These are phyloP conservation scores for Melanogaster broomeanus DNA, from an alignment of 768 basidiomycete genomes.

Conservation along the genomic window DNA sequence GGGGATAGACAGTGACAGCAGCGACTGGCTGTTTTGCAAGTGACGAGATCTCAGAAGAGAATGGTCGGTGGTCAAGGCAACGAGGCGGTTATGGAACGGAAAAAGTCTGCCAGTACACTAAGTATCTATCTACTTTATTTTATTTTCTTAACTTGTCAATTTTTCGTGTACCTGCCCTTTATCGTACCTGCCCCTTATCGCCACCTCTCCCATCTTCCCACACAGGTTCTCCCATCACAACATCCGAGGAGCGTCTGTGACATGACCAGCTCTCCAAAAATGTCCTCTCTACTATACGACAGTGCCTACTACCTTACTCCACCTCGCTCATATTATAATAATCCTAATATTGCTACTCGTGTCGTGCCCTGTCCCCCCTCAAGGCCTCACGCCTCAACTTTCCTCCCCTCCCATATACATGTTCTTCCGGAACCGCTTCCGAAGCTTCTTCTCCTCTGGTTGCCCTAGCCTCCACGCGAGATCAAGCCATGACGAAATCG, in stretches of 20 bases:
- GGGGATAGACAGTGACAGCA: conserved; percentile 11
- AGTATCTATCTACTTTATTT: too few relatives aligned
- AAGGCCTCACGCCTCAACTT: conserved; percentile 13
- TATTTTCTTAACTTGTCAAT: neutral
- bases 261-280: neutral
- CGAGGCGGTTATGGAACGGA: conserved; percentile 27
- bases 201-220: conserved; percentile 7
- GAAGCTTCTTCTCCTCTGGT: conserved; percentile 51
- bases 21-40: conserved; percentile 18
- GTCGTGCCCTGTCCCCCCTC: too few relatives aligned
- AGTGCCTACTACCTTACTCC: neutral
- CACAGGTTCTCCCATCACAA: neutral
- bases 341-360: too few relatives aligned
- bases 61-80: conserved; percentile 58
- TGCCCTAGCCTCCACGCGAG: conserved; percentile 65
- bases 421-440: conserved; percentile 63
- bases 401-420: conserved; percentile 67
- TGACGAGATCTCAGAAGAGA: conserved; percentile 35
- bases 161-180: conserved; percentile 3
- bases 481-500: conserved; percentile 70
- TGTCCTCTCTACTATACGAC: neutral
- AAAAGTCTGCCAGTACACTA: too few relatives aligned
- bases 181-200: conserved; percentile 8
- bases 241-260: too few relatives aligned
- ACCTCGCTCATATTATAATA: too few relatives aligned